phyloP scores from a whole-genome alignment of 129 eudicot genomes.

The Artemisia annua region DNA sequence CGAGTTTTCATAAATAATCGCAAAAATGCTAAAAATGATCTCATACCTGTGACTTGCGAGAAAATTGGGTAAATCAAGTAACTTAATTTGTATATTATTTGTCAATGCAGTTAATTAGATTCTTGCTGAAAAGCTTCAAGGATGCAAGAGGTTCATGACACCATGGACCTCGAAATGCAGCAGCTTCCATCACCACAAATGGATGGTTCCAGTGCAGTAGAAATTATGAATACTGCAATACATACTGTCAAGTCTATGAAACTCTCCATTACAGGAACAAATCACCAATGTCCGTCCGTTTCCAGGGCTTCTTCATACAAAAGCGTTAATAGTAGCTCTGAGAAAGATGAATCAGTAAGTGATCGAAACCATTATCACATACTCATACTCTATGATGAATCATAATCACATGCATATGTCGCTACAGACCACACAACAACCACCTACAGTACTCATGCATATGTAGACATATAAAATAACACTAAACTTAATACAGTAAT shows the following conservation, averaged over 20 bases:
- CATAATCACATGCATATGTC: too few species aligned
- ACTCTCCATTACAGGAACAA: neutral
- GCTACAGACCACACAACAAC: too few species aligned
- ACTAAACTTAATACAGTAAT: too few species aligned
- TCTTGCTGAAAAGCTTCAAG: neutral
- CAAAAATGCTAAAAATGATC: too few species aligned
- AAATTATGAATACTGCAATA: neutral
- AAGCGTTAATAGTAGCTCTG: conserved; percentile 2
- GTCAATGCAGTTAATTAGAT: too few species aligned
- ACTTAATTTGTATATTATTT: too few species aligned
- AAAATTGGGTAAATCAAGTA: too few species aligned
- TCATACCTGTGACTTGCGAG: too few species aligned
- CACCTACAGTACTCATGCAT: too few species aligned
- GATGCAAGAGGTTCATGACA: neutral
- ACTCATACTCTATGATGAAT: too few species aligned
- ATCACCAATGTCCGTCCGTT: conserved; percentile 7
- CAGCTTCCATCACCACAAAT: conserved; percentile 1
- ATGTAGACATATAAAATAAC: too few species aligned
- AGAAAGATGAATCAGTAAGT: neutral
- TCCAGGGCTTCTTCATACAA: conserved; percentile 22
- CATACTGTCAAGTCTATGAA: neutral
- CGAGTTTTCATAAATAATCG: too few species aligned
- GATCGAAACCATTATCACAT: neutral
- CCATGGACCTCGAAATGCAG: conserved; percentile 22
- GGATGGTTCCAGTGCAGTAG: neutral